Evolutionary conservation across 1,139 yeast genomes (phyloP).

Genomic region (Blastobotrys arbuscula): DNA sequence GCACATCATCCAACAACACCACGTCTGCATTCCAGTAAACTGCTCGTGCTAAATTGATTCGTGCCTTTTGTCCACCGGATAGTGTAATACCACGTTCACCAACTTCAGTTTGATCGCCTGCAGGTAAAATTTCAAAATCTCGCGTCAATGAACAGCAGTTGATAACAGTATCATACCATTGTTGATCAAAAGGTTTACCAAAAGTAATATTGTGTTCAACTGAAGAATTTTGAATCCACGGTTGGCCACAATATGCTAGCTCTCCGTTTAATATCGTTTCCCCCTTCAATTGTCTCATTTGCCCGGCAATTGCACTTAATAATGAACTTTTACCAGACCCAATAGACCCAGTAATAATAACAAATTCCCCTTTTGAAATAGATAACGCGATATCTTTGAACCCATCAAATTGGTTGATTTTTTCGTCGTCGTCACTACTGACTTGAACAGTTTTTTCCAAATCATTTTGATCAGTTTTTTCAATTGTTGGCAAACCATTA

Average conservation of each 20-base stretch:
- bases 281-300: conserved; percentile 51
- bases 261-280: conserved; percentile 38
- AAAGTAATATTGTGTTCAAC: conserved; percentile 70
- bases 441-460: conserved; percentile 1
- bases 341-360: conserved; percentile 64
- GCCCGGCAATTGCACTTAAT: conserved; percentile 55
- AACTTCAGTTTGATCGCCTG: conserved; percentile 80
- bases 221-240: conserved; percentile 86
- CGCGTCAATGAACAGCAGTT: conserved; percentile 60
- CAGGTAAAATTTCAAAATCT: conserved; percentile 68
- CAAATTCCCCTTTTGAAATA: conserved; percentile 52
- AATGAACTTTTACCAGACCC: conserved; percentile 70
- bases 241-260: conserved; percentile 45
- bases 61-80: conserved; percentile 92
- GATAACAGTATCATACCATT: conserved; percentile 51
- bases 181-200: conserved; percentile 54
- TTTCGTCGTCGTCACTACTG: background rate
- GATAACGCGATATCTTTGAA: conserved; percentile 42
- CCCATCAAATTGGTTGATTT: conserved; percentile 35
- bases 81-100: conserved; percentile 91
- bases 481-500: background rate
- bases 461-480: background rate
- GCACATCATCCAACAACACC: conserved; percentile 73
- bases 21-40: conserved; percentile 67
- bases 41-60: conserved; percentile 79